Base-by-base conservation (phyloP, 805 yeast species). In the Candida vaughaniae region DNA sequence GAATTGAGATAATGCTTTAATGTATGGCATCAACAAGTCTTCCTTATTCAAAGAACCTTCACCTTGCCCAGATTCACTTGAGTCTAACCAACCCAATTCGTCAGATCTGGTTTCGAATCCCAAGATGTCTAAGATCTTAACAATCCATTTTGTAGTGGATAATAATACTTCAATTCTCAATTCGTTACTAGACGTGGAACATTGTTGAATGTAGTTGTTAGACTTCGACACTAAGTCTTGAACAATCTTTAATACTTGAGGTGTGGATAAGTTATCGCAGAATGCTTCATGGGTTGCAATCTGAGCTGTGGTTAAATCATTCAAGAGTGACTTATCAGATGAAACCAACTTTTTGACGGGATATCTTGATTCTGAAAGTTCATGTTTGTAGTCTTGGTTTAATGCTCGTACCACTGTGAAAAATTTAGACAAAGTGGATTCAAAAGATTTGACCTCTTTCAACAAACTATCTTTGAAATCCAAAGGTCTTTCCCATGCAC, bases 401-500 rank as follows among this genome's bases (percentile, higher is more conserved):
- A 88, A 69, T 3, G 97, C 97, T 48, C 95, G 75, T n/a, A 88
- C 82, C 36, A 78, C 87, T 29, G 82, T 79, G 73, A 93, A 93
- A 57, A 85, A 91, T 57, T 89, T 93, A 46, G 79, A 79, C 35
- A 89, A 60, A 1, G 89, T 62, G 3, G 83, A 67, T 64, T 93
- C 98, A 29, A 77, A 66, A 2, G 90, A 69, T 60, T 74, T 80
- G 18, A 87, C 95, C 57, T 91, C 96, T 38, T 71, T 65, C 38
- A 88, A 62, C 39, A 93, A 68, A 31, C 83, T 69, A 53, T 85
- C 91, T 62, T 91, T 91, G 69, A 93, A 93, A 59, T 93, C 99
- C 33, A 93, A 67, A 45, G 88, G 93, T 53, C 77, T 81, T 54
- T 89, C 91, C 99, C 99, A 93, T 51, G 82, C 88, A 39, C 85